A percentile compares a stretch with the other conserved stretches of the same genome.
Conservation (phyloP, 2,329 filamentous ascomycete genomes). For the Biscogniauxia sp. region DNA sequence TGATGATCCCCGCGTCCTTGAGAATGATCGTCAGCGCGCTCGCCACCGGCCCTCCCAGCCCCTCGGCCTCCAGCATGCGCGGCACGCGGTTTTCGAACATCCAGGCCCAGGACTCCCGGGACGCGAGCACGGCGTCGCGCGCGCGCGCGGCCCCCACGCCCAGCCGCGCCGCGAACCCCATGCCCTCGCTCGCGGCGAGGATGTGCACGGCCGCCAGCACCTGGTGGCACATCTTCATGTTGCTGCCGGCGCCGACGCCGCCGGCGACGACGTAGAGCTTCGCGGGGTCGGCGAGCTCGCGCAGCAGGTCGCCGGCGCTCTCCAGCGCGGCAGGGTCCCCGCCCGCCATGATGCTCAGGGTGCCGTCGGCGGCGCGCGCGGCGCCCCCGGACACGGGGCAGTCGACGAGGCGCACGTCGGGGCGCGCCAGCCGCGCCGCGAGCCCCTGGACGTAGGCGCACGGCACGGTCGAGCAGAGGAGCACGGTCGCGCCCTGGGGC, state of each 20-base stretch:
- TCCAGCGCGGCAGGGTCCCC: constrained; percentile 51
- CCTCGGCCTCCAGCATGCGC: constrained; percentile 44
- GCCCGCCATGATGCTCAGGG: constrained; percentile 73
- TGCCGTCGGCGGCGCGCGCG: constrained; percentile 66
- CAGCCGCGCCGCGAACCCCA: constrained; percentile 57
- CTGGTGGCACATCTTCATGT: constrained; percentile 65
- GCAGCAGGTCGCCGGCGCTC: constrained; percentile 56
- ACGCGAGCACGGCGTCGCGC: constrained; percentile 42
- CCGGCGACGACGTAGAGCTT: constrained; percentile 64
- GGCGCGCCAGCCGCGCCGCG: constrained; percentile 53
- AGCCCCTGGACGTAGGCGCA: constrained; percentile 64
- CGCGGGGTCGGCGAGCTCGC: constrained; percentile 57
- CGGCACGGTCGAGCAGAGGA: constrained; percentile 70
- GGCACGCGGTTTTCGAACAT: constrained; percentile 61
- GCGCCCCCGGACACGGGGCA: constrained; percentile 71
- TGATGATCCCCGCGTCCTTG: constrained; percentile 66
- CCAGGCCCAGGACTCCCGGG: constrained; percentile 52
- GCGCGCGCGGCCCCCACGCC: constrained; percentile 48
- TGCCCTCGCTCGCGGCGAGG: constrained; percentile 56
- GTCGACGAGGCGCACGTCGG: constrained; percentile 68
- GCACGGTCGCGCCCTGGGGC: constrained; percentile 56
- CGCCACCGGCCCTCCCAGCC: constrained; percentile 51
- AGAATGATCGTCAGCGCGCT: constrained; percentile 60
- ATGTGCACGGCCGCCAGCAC: constrained; percentile 64
- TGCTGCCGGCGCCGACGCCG: constrained; percentile 57